Evolutionary conservation across 1,284 basidiomycete species (phyloP), one percentile per base, ranked within the genome.

Genomic region (Apiotrichum siamense): DNA sequence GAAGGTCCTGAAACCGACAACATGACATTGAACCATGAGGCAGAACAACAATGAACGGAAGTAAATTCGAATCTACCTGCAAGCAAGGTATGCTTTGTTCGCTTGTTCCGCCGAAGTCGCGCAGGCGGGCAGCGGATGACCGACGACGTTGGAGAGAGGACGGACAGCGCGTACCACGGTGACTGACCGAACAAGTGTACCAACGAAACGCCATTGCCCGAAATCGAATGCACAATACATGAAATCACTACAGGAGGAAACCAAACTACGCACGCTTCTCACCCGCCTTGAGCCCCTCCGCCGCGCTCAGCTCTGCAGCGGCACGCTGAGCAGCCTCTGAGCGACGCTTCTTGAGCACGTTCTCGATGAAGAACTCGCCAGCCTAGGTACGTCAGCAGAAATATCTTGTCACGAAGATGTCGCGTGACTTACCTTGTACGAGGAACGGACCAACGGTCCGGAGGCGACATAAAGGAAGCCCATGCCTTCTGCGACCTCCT

Each of bases 401-500:
- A 21, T 24, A n/a, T 44, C 21, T 35, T 58, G 78, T 55, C 60
- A 86, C 93, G 21, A n/a, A 23, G 9, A 12, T 17, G 18, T 27
- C 17, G 7, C 7, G 29, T 15, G 29, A 44, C 42, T 44, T 20
- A 44, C 42, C 85, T 97, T 97, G 76, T 98, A 99, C 65, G 88
- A 92, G 67, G 90, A 94, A 52, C 96, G 80, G 26, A 99, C 94
- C 23, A 98, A 78, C 9, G 96, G 96, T 0, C 96, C 96, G 67
- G 88, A 91, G 3, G 96, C 96, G 32, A 97, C 94, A 66, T 98
- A 99, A 45, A 97, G 70, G 80, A 99, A 99, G 33, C 94, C 93
- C 79, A 97, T 84, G 54, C 83, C 82, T 67, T 97, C 89, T 12
- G 96, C 94, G 15, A 87, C 78, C 62, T 81, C 76, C 72, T 88